These are phyloP conservation scores for Populus hybrid DNA, from an alignment of 441 rosid species.

Conservation along the genomic window DNA sequence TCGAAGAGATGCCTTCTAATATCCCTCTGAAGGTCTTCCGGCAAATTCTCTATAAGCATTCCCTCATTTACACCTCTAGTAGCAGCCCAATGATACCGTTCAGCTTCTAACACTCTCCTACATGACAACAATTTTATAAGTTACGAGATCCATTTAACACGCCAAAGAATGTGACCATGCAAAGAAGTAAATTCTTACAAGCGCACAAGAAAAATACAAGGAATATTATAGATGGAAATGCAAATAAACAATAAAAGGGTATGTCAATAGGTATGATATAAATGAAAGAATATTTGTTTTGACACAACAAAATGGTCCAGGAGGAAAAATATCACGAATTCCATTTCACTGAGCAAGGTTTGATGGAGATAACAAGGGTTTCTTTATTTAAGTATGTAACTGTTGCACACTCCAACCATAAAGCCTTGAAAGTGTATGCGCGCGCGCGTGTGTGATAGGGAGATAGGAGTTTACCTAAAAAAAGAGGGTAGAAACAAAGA, in stretches of 20 bases:
- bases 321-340: no score
- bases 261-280: background rate
- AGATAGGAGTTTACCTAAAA: background rate
- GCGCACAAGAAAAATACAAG: background rate
- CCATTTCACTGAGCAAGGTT: background rate
- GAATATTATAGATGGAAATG: background rate
- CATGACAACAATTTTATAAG: conserved; percentile 9
- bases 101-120: conserved; percentile 83
- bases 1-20: conserved; percentile 84
- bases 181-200: background rate
- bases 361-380: background rate
- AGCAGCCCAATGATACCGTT: conserved; percentile 84
- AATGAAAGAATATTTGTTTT: background rate
- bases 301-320: no score
- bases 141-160: background rate
- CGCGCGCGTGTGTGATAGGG: background rate
- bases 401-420: no score
- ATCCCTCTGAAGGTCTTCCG: conserved; percentile 88
- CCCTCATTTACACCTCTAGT: conserved; percentile 89
- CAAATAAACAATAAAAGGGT: background rate
- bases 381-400: background rate
- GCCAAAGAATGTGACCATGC: background rate
- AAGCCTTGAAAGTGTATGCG: no score
- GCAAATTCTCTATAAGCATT: conserved; percentile 64
- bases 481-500: background rate